phyloP scores from a whole-genome alignment of 202 grass and related monocot species.

The Hordeum pubiflorum region DNA sequence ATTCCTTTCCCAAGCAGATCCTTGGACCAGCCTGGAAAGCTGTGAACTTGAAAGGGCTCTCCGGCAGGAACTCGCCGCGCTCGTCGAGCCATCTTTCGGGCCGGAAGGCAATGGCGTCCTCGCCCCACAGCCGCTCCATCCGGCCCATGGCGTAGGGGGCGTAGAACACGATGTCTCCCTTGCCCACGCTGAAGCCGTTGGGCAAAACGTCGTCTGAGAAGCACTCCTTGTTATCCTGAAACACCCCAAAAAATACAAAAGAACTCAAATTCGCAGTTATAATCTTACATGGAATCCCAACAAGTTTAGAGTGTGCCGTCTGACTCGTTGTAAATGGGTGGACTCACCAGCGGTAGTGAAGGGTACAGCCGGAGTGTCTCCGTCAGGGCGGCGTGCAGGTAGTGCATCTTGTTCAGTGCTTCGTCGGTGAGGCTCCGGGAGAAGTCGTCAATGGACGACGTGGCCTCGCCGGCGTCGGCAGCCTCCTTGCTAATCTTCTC shows the following conservation, averaged over 20 bases:
- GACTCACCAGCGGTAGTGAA: slow-evolving; percentile 45
- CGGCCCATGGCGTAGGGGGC: slow-evolving; percentile 59
- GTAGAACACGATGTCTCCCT: slow-evolving; percentile 59
- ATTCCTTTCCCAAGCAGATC: slow-evolving; percentile 58
- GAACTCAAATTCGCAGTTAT: no score
- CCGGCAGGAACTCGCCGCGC: slow-evolving; percentile 23
- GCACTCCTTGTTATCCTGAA: slow-evolving; percentile 67
- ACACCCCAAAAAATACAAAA: not conserved
- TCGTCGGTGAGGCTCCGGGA: slow-evolving; percentile 44
- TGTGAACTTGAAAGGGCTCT: slow-evolving; percentile 70
- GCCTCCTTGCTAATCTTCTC: slow-evolving; percentile 40
- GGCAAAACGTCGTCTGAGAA: slow-evolving; percentile 52
- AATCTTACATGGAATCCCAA: no score
- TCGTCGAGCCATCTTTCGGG: slow-evolving; percentile 65
- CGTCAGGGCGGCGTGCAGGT: slow-evolving; percentile 51
- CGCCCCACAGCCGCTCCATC: slow-evolving; percentile 65
- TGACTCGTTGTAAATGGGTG: not conserved
- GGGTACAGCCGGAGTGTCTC: slow-evolving; percentile 70
- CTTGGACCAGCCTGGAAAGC: slow-evolving; percentile 71
- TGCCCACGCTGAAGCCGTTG: slow-evolving; percentile 40
- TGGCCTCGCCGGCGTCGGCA: not conserved
- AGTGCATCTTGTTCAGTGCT: slow-evolving; percentile 56
- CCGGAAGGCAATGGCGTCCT: slow-evolving; percentile 43
- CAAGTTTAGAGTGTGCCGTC: not conserved
- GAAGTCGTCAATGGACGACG: slow-evolving; percentile 30